These are phyloP conservation scores for Trichoderma asperellum DNA, from an alignment of 2,329 filamentous ascomycete species.

Conservation along the genomic window DNA sequence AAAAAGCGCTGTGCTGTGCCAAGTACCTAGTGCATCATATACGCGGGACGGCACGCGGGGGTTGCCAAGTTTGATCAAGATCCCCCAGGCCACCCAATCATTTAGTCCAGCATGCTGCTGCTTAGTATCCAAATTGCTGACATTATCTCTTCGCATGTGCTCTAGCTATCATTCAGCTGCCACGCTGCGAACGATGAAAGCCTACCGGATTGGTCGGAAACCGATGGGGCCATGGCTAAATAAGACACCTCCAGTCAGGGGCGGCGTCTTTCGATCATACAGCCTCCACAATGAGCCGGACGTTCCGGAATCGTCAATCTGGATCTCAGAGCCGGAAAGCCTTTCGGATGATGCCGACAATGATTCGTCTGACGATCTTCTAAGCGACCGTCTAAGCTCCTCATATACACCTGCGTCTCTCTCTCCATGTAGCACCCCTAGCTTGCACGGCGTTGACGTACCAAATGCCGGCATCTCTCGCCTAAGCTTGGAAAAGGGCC, in stretches of 20 bases:
- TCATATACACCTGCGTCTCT: constrained; percentile 3
- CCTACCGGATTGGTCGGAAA: constrained; percentile 62
- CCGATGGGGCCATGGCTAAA: constrained; percentile 59
- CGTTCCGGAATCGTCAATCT: constrained; percentile 28
- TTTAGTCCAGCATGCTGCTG: background rate
- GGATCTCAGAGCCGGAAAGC: constrained; percentile 23
- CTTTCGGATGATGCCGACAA: constrained; percentile 24
- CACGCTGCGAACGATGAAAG: constrained; percentile 61
- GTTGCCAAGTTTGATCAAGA: constrained; percentile 9
- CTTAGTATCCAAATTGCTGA: constrained; percentile 29
- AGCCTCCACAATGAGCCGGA: constrained; percentile 29
- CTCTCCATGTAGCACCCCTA: constrained; percentile 24
- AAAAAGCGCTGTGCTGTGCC: constrained; percentile 3
- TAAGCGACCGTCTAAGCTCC: constrained; percentile 18
- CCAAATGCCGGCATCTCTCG: background rate
- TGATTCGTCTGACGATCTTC: constrained; percentile 16
- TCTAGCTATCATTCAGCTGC: constrained; percentile 60
- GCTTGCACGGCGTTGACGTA: background rate
- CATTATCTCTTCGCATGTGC: background rate
- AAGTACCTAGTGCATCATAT: background rate
- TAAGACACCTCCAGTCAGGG: constrained; percentile 62
- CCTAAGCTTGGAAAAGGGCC: background rate
- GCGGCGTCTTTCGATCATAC: constrained; percentile 42
- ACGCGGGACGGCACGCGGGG: constrained; percentile 13
- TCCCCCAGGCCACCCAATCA: constrained; percentile 5